Evolutionary conservation across 192 early-diverging fungal species (phyloP).

Genomic region (Spinellus fusiger): DNA sequence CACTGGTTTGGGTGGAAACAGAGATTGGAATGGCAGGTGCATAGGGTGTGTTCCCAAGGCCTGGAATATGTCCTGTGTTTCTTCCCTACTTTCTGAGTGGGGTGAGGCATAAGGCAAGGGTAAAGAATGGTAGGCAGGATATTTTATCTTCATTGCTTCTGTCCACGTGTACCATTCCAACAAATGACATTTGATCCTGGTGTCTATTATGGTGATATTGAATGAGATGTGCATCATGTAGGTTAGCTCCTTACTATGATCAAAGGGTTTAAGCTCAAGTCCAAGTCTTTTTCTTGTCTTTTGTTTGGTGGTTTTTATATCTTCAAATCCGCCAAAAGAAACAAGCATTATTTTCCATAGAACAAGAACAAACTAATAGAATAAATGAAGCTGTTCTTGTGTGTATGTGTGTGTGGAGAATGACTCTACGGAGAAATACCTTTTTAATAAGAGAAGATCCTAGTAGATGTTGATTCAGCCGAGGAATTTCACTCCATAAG

Average conservation of each 20-base stretch:
- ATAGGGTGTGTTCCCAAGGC: neutral
- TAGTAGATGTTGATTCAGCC: conserved; percentile 56
- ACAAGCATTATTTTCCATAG: conserved; percentile 61
- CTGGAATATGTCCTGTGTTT: too few relatives aligned
- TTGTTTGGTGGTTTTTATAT: neutral
- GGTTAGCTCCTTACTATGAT: too few relatives aligned
- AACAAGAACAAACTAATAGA: conserved; percentile 51
- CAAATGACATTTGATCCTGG: too few relatives aligned
- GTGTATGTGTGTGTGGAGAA: neutral
- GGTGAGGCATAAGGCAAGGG: too few relatives aligned
- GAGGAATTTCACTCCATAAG: conserved; percentile 55
- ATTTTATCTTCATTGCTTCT: too few relatives aligned
- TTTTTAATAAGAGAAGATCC: conserved; percentile 67
- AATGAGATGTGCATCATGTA: too few relatives aligned
- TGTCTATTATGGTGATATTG: neutral
- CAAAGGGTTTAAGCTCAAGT: neutral
- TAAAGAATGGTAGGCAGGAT: too few relatives aligned
- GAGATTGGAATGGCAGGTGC: conserved; percentile 9
- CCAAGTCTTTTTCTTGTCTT: neutral
- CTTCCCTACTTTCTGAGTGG: too few relatives aligned
- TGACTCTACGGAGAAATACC: conserved; percentile 16
- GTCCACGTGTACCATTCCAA: too few relatives aligned
- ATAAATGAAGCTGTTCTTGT: neutral
- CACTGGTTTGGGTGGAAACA: conserved; percentile 18
- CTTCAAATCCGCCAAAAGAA: conserved; percentile 49